These are phyloP conservation scores for Scytalidium lignicola DNA, from an alignment of 2,329 filamentous ascomycete genomes.

Conservation along the genomic window DNA sequence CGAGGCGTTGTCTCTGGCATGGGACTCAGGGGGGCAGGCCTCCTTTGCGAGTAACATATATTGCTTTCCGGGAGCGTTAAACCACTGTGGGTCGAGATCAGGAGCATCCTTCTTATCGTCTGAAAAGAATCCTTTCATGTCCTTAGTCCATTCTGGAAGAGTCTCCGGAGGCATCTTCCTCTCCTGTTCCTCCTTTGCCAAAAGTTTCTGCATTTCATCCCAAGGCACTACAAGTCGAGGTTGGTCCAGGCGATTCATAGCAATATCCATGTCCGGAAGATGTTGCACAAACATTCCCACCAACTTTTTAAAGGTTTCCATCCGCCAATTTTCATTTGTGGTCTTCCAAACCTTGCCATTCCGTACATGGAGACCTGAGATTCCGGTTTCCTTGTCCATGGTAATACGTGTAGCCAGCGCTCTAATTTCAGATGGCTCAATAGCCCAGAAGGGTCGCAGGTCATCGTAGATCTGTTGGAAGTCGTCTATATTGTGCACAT, in stretches of 20 bases:
- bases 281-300: conserved; percentile 39
- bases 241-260: conserved; percentile 61
- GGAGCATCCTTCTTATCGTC: conserved; percentile 14
- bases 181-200: conserved; percentile 41
- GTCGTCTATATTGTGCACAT: conserved; percentile 55
- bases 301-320: conserved; percentile 33
- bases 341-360: conserved; percentile 28
- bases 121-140: conserved; percentile 28
- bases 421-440: conserved; percentile 28
- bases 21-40: conserved; percentile 52
- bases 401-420: conserved; percentile 38
- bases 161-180: conserved; percentile 38
- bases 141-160: conserved; percentile 37
- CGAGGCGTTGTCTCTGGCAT: conserved; percentile 34
- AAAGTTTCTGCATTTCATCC: conserved; percentile 47
- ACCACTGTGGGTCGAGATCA: conserved; percentile 18
- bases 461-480: conserved; percentile 63
- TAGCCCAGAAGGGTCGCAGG: conserved; percentile 53
- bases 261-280: conserved; percentile 61
- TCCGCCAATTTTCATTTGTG: conserved; percentile 33
- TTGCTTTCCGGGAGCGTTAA: conserved; percentile 33
- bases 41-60: conserved; percentile 57
- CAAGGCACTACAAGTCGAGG: conserved; percentile 56
- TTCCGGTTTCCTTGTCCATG: conserved; percentile 13
- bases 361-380: conserved; percentile 26